Base-by-base conservation (phyloP, 2,329 filamentous ascomycete species). In the Volutella citrinella region DNA sequence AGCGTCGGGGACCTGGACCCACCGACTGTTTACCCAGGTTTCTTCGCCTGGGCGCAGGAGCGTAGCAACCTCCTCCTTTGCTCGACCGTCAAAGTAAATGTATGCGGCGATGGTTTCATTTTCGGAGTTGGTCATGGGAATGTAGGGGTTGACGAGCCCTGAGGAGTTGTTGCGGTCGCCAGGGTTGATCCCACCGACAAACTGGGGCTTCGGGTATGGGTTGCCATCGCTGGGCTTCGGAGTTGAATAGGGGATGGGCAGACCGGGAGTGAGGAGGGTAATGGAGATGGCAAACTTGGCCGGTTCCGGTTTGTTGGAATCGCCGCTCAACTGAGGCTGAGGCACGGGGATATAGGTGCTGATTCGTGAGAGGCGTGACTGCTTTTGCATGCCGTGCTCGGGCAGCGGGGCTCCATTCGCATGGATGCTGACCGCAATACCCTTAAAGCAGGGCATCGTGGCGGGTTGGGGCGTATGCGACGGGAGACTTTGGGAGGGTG, bases 51-150 rank as follows among this genome's bases (percentile, higher is more conserved):
- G 84, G 35, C 93, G 77, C 32, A 98, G 71, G 37, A 98, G 70
- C 10, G 93, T 98, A 32, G 93, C 93, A 4, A 98, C 94, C 66
- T 98, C 93, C 60, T 98, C 93, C 62, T 98, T 98, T 41, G 79
- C 78, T 43, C 93, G 76, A 13, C 93, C 93, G 63, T 98, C 93
- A 57, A 98, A 98, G 68, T 98, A 98, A 51, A 98, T 97, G 63
- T 98, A 98, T 22, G 91, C 93, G 19, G 93, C 93, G 52, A 98
- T 91, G 11, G 93, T 98, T 68, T 98, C 93, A 63, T 96, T 95
- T 36, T 88, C 84, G 19, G 87, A 95, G 42, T 86, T 83, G 14
- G 93, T 97, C 67, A 96, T 80, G 33, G 93, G 87, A 45, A 91
- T 84, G 65, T 98, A 98, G 2, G 91, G 88, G 34, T 77, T 80